Base-by-base conservation (phyloP, 345 rosid genomes). In the Eucalyptus guilfoylei region DNA sequence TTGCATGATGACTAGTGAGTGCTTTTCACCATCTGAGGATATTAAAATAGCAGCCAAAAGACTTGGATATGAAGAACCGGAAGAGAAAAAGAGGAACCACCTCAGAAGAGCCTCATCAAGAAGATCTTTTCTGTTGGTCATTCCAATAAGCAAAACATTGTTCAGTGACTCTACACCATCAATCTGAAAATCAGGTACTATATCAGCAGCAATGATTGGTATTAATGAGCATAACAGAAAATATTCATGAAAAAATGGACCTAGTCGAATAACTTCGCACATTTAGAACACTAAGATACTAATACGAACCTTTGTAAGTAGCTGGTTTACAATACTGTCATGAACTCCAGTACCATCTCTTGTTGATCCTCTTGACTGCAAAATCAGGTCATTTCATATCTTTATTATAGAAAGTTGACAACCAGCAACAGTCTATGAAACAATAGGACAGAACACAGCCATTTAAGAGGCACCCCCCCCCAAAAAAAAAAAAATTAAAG, bases 121-220 rank as follows among this genome's bases (percentile, higher is more conserved):
- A 93, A 96, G 93, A 94, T 98, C 99, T 94, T 95, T 96, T 93
- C 99, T 94, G 92, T 98, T 96, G 91, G 99, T 97, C 99, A 96
- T 98, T 92, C 99, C 99, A 92, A 97, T 98, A 87, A 97, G 99
- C 91, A 98, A 93, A 86, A 98, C 99, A 94, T 98, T 98, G 90
- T 98, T 98, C 88, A 98, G 95, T 34, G 99, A 95, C 94, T 97
- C 99, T 95, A 97, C 99, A 32, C 99, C 99, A 93, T 98, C 99
- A 87, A 98, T 98, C 99, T 96, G 99, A 92, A 93, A 90, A 93
- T 28, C 48, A 17, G 30, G 48, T 14, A 62, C 23, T n/a, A 67
- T 8, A 5, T 69, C 42, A 87, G 83, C 14, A 40, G 44, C 44
- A 49, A 42, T 32, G 60, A 52, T 86, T 30, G 14, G 91, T 72